Evolutionary conservation across 2,329 filamentous ascomycete genomes (phyloP), one percentile per base, ranked within the genome.

Genomic region (Ophiostoma montium): DNA sequence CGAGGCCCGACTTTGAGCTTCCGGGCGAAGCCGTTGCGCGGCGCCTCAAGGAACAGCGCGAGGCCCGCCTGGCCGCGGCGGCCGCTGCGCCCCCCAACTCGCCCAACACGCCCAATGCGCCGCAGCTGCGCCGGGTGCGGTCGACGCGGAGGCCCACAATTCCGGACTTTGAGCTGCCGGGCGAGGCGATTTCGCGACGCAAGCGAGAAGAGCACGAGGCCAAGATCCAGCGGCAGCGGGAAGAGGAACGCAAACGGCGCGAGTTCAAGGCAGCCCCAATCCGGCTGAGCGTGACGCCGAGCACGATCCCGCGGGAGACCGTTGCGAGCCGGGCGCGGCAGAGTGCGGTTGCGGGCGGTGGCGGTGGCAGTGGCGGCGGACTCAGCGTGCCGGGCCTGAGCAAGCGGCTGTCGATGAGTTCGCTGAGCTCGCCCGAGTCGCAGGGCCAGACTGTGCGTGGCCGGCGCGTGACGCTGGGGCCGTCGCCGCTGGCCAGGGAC

Each of bases 211-310:
- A 76, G 58, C 67, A 70, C 49, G 71, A 79, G 57, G 67, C 74
- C 50, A 72, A 69, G 54, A 62, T 81, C 39, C 71, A 66, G 53
- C 69, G 68, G 3, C 69, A 80, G 56, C 76, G 78, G 56, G 76
- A 80, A 55, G 77, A 80, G 55, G 74, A 78, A 52, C 71, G 67
- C 21, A 75, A 69, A 60, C 70, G 71, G 49, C 74, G 78, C 49
- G 75, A 81, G 57, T 82, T 82, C 66, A 82, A 80, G 60, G 78
- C 78, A 6, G 70, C 70, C 33, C 78, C 78, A 16, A 59, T 76
- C 35, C 71, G 71, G 38, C 63, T 66, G 48, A 71, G 66, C 49
- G 59, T 67, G 16, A 62, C 61, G 9, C 62, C 67, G 2, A 61
- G 62, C 42, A 60, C 67, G 6, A 54, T 67, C 5, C 75, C 76